Evolutionary conservation across 345 rosid species (phyloP).

Genomic region (Reutealis trisperma): DNA sequence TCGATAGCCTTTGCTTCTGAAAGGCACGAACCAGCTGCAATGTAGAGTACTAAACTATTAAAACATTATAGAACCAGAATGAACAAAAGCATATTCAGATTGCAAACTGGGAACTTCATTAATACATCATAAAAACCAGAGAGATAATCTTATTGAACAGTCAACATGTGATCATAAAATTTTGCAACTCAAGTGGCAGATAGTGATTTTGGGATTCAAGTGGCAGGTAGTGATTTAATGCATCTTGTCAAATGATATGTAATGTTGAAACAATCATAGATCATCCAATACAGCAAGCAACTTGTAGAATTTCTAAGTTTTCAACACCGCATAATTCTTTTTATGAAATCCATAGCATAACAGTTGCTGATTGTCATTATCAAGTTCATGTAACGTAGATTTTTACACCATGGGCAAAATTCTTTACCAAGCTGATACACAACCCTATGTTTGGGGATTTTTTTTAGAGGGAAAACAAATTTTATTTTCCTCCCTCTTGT

Average conservation of each 20-base stretch:
- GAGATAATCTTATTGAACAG: background rate
- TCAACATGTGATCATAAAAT: background rate
- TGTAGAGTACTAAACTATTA: conserved; percentile 18
- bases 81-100: background rate
- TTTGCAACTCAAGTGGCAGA: background rate
- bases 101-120: background rate
- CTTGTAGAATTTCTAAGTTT: background rate
- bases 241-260: background rate
- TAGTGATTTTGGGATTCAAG: background rate
- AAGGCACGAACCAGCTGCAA: conserved; percentile 39
- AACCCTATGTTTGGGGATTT: too few relatives aligned
- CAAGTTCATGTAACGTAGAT: background rate
- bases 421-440: background rate
- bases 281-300: background rate
- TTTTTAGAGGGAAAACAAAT: too few relatives aligned
- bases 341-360: background rate
- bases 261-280: background rate
- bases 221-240: background rate
- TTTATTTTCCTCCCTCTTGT: too few relatives aligned
- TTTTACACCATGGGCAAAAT: background rate
- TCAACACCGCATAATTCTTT: background rate
- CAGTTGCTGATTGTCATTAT: background rate
- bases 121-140: background rate
- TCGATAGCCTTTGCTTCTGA: conserved; percentile 42
- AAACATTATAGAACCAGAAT: conserved; percentile 1